Conservation (phyloP, 345 rosid species). For the Boechera stricta region DNA sequence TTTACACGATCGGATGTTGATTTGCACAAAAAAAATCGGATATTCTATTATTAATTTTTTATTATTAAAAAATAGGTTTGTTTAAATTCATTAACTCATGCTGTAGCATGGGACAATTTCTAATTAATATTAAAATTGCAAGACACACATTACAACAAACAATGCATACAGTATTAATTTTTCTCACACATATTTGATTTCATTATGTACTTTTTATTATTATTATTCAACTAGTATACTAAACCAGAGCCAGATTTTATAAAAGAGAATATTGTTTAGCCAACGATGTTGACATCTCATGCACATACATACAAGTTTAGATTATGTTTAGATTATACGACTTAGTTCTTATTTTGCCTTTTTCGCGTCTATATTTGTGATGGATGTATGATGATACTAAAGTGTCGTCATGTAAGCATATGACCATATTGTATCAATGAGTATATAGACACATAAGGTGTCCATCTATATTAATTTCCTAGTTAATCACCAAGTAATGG, state of each 20-base stretch:
- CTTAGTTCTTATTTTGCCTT: background rate
- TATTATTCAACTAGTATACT: background rate
- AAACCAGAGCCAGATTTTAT: background rate
- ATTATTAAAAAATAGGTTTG: too few relatives aligned
- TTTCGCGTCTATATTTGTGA: background rate
- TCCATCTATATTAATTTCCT: background rate
- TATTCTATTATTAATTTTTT: too few relatives aligned
- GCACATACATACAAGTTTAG: background rate
- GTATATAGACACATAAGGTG: background rate
- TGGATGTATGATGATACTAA: background rate
- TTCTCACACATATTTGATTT: background rate
- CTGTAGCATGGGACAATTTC: background rate
- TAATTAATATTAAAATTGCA: background rate
- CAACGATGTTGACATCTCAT: background rate
- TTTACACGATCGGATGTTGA: too few relatives aligned
- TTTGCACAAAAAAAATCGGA: too few relatives aligned
- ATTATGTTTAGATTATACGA: background rate
- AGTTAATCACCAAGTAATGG: background rate
- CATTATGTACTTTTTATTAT: background rate
- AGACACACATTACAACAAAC: background rate
- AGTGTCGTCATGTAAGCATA: constrained; percentile 16
- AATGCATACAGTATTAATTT: background rate
- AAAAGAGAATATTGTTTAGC: background rate
- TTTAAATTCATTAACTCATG: too few relatives aligned
- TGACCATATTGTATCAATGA: background rate